Base-by-base conservation (phyloP, 2,329 filamentous ascomycete species). In the Coniochaeta sp. region DNA sequence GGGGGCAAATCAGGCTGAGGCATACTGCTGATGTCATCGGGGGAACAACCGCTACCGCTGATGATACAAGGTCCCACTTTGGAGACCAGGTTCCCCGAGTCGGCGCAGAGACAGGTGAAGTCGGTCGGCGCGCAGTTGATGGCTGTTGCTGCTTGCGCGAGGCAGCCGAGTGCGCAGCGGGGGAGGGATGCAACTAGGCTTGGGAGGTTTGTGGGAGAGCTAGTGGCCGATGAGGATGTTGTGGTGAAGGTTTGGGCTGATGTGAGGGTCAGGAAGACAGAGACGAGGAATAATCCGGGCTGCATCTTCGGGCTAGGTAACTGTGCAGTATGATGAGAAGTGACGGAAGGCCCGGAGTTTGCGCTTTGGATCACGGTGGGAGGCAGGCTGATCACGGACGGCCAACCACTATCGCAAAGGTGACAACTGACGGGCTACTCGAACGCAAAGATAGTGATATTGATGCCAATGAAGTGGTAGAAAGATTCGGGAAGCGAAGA, bases 51-150 rank as follows among this genome's bases (percentile, higher is more conserved):
- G 8, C 55, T 59, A 19, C 38, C 38, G n/a, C 38, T 33, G 9
- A 66, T 3, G 12, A 69, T 57, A 47, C 67, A 69, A 3, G 66
- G 57, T 16, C 60, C 64, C 5, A 66, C 59, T 12, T 63, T 44
- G 3, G 59, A 26, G 55, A 67, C 40, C 5, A 67, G 63, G 7
- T 59, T 22, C 14, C 26, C 14, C 17, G 57, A 40, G 24, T 64
- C 66, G 57, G 60, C 43, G 60, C 65, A 67, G 47, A 70, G 60
- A 57, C 69, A 71, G n/a, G 63, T 28, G 16, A 71, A 61, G 60
- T 70, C 65, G 6, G 66, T 61, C 1, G 61, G 58, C 1, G 17
- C 58, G 60, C 69, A 71, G 62, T 59, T 58, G 50, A 69, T 59
- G 16, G 54, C 5, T 9, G 26, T 31, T 6, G 68, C 65, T 1